A percentile compares a stretch with the other conserved stretches of the same genome.
These are phyloP conservation scores for Yamadazyma epiphylla DNA, from an alignment of 1,139 yeast species.

Conservation along the genomic window DNA sequence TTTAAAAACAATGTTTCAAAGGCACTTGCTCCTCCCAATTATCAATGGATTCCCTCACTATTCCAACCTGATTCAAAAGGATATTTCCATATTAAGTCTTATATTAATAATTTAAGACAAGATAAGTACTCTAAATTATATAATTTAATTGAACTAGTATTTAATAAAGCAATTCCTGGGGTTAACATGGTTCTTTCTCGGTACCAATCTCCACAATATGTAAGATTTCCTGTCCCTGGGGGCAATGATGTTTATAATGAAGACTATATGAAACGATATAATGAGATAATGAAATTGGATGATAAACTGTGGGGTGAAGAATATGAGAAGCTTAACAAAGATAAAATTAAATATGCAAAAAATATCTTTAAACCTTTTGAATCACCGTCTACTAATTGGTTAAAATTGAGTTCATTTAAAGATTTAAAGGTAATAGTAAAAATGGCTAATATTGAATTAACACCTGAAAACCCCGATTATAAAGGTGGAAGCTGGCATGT, in stretches of 20 bases:
- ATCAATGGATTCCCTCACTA: slow-evolving; percentile 32
- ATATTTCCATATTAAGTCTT: slow-evolving; percentile 21
- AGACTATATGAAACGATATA: slow-evolving; percentile 9
- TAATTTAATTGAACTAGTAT: slow-evolving; percentile 22
- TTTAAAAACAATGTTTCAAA: slow-evolving; percentile 15
- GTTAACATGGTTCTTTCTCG: slow-evolving; percentile 25
- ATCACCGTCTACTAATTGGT: slow-evolving; percentile 15
- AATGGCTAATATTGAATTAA: slow-evolving; percentile 39
- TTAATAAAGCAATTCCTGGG: slow-evolving; percentile 27
- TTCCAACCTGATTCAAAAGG: slow-evolving; percentile 10
- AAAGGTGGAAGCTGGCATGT: slow-evolving; percentile 46
- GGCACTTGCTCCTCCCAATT: slow-evolving; percentile 20
- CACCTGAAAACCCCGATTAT: slow-evolving; percentile 38
- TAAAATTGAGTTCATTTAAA: slow-evolving; percentile 17
- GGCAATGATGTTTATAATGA: slow-evolving; percentile 15
- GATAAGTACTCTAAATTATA: slow-evolving; percentile 20
- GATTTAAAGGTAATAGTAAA: slow-evolving; percentile 37
- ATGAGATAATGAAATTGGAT: slow-evolving; percentile 6
- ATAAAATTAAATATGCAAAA: slow-evolving; percentile 12
- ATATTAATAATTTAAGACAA: slow-evolving; percentile 40
- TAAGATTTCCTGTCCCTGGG: slow-evolving; percentile 15
- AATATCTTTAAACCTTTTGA: slow-evolving; percentile 13
- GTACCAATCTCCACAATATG: slow-evolving; percentile 16
- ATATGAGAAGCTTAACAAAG: slow-evolving; percentile 9
- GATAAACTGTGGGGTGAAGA: slow-evolving; percentile 7